phyloP scores from a whole-genome alignment of 2,329 filamentous ascomycete species.

The Elsinoe arachidis region DNA sequence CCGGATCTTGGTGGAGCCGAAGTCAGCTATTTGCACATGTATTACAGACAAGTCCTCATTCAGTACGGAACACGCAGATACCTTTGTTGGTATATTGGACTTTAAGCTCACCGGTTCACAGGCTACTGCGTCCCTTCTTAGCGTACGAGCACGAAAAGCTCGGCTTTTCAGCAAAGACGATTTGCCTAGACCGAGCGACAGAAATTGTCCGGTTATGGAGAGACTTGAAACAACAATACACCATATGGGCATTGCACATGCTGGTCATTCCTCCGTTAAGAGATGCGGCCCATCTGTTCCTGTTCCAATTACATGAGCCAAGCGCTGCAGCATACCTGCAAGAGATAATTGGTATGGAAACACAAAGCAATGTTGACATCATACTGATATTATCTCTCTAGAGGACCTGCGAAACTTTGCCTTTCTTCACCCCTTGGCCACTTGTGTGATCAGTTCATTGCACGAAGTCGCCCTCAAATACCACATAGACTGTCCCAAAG shows the following conservation, averaged over 20 bases:
- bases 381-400: not conserved
- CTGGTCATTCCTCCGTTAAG: not conserved
- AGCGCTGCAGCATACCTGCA: not conserved
- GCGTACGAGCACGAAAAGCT: not conserved
- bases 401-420: not conserved
- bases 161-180: not conserved
- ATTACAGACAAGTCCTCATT: not conserved
- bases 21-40: conserved; percentile 3
- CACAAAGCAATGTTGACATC: too few relatives aligned
- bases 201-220: conserved; percentile 1
- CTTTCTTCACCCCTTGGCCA: not conserved
- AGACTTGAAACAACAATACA: not conserved
- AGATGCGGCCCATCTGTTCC: conserved; percentile 1
- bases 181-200: not conserved
- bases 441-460: not conserved
- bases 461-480: not conserved
- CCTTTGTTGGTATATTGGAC: not conserved
- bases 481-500: not conserved
- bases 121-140: not conserved
- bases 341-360: not conserved
- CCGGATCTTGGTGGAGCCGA: not conserved
- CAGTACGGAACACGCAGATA: not conserved
- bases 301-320: not conserved
- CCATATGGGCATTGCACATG: not conserved
- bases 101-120: not conserved